phyloP scores from a whole-genome alignment of 2,329 filamentous ascomycete species.

The Fusarium papillatum region DNA sequence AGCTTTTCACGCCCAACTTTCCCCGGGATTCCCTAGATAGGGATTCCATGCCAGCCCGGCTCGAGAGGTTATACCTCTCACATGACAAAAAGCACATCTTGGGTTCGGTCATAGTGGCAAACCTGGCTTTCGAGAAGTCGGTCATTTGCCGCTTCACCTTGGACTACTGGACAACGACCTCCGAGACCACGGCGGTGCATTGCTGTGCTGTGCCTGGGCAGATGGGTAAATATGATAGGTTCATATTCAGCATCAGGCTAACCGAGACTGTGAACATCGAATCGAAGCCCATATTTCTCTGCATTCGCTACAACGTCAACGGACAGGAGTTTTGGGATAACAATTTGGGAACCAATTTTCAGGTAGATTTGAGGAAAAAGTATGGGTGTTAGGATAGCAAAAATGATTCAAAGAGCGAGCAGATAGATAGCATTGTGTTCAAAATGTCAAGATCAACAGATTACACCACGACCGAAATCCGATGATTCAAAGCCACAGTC shows the following conservation, averaged over 20 bases:
- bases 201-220: background rate
- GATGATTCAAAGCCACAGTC: background rate
- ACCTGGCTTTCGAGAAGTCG: background rate
- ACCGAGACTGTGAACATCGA: background rate
- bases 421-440: background rate
- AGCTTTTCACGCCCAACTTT: background rate
- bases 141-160: slow-evolving; percentile 1
- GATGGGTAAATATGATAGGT: background rate
- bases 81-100: background rate
- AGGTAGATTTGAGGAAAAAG: background rate
- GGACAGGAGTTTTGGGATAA: slow-evolving; percentile 4
- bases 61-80: background rate
- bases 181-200: background rate
- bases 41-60: background rate
- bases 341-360: background rate
- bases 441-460: background rate
- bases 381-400: background rate
- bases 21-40: background rate
- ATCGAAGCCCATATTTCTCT: background rate
- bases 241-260: background rate
- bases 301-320: background rate
- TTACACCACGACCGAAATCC: background rate
- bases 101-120: slow-evolving; percentile 1
- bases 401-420: background rate
- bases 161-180: background rate